Percentiles rank a stretch among this genome's conserved stretches.
These are phyloP conservation scores for Pestalotiopsis sp. DNA, from an alignment of 2,329 filamentous ascomycete genomes.

Conservation along the genomic window DNA sequence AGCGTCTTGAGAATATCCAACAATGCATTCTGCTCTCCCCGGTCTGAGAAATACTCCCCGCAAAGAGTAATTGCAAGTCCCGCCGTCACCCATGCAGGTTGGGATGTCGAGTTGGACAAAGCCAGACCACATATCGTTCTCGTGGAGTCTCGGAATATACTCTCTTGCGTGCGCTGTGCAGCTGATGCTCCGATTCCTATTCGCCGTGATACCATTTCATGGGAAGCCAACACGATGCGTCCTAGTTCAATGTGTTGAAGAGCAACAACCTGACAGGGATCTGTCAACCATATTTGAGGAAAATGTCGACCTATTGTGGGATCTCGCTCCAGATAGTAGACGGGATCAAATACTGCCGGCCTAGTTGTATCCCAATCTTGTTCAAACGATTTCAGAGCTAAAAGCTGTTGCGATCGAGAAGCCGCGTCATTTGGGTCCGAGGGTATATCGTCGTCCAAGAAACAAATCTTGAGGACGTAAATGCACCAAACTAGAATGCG, in stretches of 20 bases:
- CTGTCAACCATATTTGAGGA: neutral
- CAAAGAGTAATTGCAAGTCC: neutral
- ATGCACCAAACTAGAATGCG: neutral
- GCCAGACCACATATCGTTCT: neutral
- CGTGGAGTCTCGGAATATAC: neutral
- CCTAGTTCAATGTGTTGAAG: neutral
- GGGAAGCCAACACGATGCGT: neutral
- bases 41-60: neutral
- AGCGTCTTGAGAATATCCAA: neutral
- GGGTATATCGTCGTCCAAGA: neutral
- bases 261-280: neutral
- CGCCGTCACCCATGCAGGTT: neutral
- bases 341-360: neutral
- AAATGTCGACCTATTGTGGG: neutral
- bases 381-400: neutral
- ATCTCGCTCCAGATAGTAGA: neutral
- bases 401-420: neutral
- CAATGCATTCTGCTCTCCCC: neutral
- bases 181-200: neutral
- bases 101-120: neutral
- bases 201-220: neutral
- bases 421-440: neutral
- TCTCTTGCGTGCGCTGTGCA: neutral
- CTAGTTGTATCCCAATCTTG: neutral
- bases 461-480: neutral